Evolutionary conservation across 768 basidiomycete species (phyloP).

Genomic region (Suillus variegatus): DNA sequence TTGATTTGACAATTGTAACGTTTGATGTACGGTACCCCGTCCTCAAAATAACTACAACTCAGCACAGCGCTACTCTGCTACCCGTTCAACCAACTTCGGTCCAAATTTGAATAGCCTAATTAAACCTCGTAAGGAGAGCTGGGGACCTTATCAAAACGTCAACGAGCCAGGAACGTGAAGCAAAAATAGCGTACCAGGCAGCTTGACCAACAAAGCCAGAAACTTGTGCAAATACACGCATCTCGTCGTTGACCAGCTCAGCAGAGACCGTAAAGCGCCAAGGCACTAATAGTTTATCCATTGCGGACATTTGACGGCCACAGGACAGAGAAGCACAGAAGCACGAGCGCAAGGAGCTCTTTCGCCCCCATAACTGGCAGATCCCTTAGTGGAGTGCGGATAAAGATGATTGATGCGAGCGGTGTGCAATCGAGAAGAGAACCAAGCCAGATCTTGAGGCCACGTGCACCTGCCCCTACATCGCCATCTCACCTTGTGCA

Average conservation of each 20-base stretch:
- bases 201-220: slow-evolving; percentile 78
- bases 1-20: slow-evolving; percentile 57
- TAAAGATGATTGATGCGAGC: slow-evolving; percentile 52
- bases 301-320: slow-evolving; percentile 66
- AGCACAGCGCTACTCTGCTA: too few relatives aligned
- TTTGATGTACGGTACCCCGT: slow-evolving; percentile 65
- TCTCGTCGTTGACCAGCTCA: slow-evolving; percentile 19
- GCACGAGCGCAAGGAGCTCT: slow-evolving; percentile 24
- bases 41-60: slow-evolving; percentile 36
- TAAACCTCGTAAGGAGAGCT: slow-evolving; percentile 64
- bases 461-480: slow-evolving; percentile 18
- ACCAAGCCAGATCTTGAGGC: slow-evolving; percentile 56
- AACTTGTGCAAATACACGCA: slow-evolving; percentile 61
- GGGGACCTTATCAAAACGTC: slow-evolving; percentile 53
- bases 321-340: slow-evolving; percentile 42
- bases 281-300: slow-evolving; percentile 60
- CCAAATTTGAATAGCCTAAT: slow-evolving; percentile 71
- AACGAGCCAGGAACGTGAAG: neutral
- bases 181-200: slow-evolving; percentile 51
- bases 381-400: slow-evolving; percentile 39
- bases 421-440: slow-evolving; percentile 61
- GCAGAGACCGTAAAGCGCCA: slow-evolving; percentile 38
- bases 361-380: slow-evolving; percentile 15
- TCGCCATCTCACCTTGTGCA: slow-evolving; percentile 78
- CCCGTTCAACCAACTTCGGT: slow-evolving; percentile 46